Conservation (phyloP, 2,329 filamentous ascomycete genomes). For the Ophiostoma australiae region DNA sequence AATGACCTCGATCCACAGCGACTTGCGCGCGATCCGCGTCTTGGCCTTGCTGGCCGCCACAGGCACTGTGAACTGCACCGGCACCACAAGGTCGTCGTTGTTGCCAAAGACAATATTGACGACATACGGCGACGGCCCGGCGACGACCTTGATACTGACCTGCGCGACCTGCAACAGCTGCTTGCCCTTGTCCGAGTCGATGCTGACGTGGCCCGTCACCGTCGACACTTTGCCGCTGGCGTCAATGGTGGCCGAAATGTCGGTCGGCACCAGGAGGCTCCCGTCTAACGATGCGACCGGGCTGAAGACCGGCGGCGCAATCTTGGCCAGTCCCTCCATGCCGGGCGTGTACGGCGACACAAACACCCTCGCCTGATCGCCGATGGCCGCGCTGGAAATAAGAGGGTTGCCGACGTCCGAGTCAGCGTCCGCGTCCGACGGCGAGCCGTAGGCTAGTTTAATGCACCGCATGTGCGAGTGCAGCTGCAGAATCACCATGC, state of each 20-base stretch:
- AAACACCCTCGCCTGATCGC: neutral
- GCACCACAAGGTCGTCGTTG: conserved; percentile 31
- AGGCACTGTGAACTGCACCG: conserved; percentile 40
- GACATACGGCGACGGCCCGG: neutral
- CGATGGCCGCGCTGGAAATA: neutral
- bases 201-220: conserved; percentile 5
- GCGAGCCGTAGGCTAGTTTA: neutral
- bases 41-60: conserved; percentile 36
- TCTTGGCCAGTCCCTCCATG: neutral
- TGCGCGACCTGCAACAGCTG: conserved; percentile 15
- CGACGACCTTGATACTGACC: conserved; percentile 40
- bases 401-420: neutral
- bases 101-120: neutral
- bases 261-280: neutral
- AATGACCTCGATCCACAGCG: conserved; percentile 43
- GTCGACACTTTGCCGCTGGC: neutral
- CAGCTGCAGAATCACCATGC: neutral
- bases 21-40: conserved; percentile 42
- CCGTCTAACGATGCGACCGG: neutral
- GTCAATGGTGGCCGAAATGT: neutral
- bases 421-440: too few species aligned
- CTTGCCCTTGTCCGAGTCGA: conserved; percentile 6
- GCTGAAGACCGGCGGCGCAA: neutral
- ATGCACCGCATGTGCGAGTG: neutral
- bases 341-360: neutral